Base-by-base conservation (phyloP, 441 rosid species). In the Dalechampia spathulata region DNA sequence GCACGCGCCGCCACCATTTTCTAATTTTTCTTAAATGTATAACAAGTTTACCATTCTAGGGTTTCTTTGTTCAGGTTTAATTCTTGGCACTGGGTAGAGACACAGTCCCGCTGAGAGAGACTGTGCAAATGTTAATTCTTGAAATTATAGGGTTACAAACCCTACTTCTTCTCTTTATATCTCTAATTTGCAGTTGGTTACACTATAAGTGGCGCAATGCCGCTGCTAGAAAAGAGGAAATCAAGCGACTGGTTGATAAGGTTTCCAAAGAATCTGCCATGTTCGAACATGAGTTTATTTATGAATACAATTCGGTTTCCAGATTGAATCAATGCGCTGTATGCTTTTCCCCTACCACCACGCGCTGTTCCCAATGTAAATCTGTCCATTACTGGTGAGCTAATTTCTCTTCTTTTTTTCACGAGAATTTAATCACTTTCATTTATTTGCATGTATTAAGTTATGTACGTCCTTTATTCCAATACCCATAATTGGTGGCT, bases 341-440 rank as follows among this genome's bases (percentile, higher is more conserved):
- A 43, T 90, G 98, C 74, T 77, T 67, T 48, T 60, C 72, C 70
- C 86, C 94, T 23, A 76, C 96, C 39, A 90, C 82, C 57, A 90
- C 94, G n/a, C 94, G 95, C 63, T 90, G 98, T 82, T 80, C 98
- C 49, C 75, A 80, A 72, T 90, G 98, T 83, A 90, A 87, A 73
- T 69, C 87, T 55, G 80, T 82, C 55, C 76, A 87, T 78, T 90
- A 90, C 72, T 90, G 97, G 97, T 90, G 74, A 23, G 67, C 55
- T 65, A 28, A 55, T 28, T 55, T 51, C 44, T 40, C 58, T 50
- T 45, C 30, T 49, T 14, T 15, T 49, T 30, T 49, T 2, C n/a
- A n/a, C n/a, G n/a, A n/a, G n/a, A n/a, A n/a, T n/a, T n/a, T n/a
- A n/a, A n/a, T n/a, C n/a, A n/a, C n/a, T n/a, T n/a, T n/a, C 8